Percentiles rank a stretch among this genome's conserved stretches.
Evolutionary conservation across 129 eudicot genomes (phyloP).

Genomic region (Artemisia argyi): DNA sequence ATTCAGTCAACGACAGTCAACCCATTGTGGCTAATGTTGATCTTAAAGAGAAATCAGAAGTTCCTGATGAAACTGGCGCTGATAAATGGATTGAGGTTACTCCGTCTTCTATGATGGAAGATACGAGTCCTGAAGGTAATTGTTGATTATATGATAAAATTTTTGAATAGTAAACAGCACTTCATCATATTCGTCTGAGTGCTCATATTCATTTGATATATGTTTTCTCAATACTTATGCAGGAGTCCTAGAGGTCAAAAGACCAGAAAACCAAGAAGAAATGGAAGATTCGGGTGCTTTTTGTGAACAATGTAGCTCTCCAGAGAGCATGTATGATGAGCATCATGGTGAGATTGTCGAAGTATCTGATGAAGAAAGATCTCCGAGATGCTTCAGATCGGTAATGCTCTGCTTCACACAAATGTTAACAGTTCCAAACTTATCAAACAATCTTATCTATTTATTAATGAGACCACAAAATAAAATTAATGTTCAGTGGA

Average conservation of each 20-base stretch:
- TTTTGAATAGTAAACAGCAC: background rate
- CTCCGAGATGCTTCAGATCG: constrained; percentile 28
- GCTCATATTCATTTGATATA: background rate
- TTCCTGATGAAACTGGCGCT: constrained; percentile 24
- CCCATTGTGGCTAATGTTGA: background rate
- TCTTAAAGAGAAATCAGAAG: constrained; percentile 31
- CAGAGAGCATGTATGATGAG: constrained; percentile 20
- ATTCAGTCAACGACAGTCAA: constrained; percentile 17
- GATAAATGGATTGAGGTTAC: constrained; percentile 31
- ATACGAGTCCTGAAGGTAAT: constrained; percentile 42
- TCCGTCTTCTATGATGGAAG: constrained; percentile 24
- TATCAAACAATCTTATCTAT: background rate
- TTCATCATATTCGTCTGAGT: constrained; percentile 3
- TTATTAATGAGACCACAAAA: too few relatives aligned
- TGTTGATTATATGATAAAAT: background rate
- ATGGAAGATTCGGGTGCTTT: constrained; percentile 24
- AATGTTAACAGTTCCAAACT: constrained; percentile 8
- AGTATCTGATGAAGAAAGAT: constrained; percentile 35
- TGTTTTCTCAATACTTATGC: constrained; percentile 23
- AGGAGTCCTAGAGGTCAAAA: constrained; percentile 33
- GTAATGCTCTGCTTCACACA: constrained; percentile 18
- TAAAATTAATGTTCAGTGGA: too few relatives aligned
- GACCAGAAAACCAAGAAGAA: constrained; percentile 38
- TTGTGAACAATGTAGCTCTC: constrained; percentile 33
- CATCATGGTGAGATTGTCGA: constrained; percentile 23